phyloP scores from a whole-genome alignment of 768 basidiomycete genomes.

The Mycena pura region DNA sequence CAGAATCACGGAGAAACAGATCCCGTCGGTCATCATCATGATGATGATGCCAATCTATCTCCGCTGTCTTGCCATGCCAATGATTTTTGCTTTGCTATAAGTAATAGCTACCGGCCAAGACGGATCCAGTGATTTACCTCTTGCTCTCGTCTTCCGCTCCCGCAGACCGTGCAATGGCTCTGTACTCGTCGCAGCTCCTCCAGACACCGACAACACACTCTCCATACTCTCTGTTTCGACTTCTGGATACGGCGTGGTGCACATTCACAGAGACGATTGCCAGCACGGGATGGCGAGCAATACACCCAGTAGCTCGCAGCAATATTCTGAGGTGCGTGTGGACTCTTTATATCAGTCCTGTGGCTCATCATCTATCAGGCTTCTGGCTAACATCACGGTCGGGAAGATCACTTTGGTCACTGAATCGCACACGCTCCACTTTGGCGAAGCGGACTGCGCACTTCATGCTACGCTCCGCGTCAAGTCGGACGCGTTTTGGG shows the following conservation, averaged over 20 bases:
- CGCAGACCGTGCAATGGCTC: too few species aligned
- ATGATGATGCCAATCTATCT: too few species aligned
- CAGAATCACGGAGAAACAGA: too few species aligned
- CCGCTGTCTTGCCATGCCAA: too few species aligned
- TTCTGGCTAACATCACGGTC: constrained; percentile 13
- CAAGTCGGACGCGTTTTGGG: constrained; percentile 21
- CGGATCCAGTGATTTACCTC: too few species aligned
- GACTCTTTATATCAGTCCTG: neutral
- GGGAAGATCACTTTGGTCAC: constrained; percentile 20
- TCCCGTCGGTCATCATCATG: too few species aligned
- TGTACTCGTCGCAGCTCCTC: constrained; percentile 24
- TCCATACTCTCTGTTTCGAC: constrained; percentile 19
- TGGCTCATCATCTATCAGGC: neutral
- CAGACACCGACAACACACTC: constrained; percentile 23
- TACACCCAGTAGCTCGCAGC: constrained; percentile 9
- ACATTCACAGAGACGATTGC: constrained; percentile 16
- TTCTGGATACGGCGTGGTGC: constrained; percentile 18
- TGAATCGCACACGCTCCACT: neutral
- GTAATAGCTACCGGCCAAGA: too few species aligned
- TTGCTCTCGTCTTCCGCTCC: neutral
- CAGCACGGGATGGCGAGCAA: constrained; percentile 4
- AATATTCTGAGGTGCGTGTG: constrained; percentile 15
- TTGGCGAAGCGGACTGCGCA: neutral
- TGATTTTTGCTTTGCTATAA: too few species aligned
- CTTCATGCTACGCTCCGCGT: constrained; percentile 15